Base-by-base conservation (phyloP, 352 stramenopile species). In the Globisporangium acanthophoron region DNA sequence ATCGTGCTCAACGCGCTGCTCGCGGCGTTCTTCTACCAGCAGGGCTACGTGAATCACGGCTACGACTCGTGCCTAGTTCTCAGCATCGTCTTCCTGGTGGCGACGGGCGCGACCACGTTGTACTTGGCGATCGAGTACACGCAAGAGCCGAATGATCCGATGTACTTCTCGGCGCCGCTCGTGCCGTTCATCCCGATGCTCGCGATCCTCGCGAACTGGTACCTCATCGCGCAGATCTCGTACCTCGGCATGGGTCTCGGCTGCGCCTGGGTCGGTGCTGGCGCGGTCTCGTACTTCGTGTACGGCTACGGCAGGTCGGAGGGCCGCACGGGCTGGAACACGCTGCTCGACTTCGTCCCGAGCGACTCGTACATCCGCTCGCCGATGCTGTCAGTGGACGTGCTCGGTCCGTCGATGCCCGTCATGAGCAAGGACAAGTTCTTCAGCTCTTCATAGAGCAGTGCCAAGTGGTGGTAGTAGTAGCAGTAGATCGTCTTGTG, bases 231-330 rank as follows among this genome's bases (percentile, higher is more conserved):
- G 15, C 83, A 92, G 61, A 71, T 89, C 49, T 60, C 46, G n/a
- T 66, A 77, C 52, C 56, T 71, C 6, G 77, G 76, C 52, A 86
- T 91, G n/a, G 66, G 61, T 16, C 67, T 73, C 31, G 74, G 71
- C 35, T 70, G 70, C 20, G 64, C 69, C 9, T 93, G 81, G 80
- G 59, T 93, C 52, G 66, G 45, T 15, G 74, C 69, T 5, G 82
- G 67, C 12, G 72, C 88, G 7, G 12, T 93, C 5, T 88, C 83
- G 57, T 91, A 93, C 69, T 87, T 90, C 43, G 65, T 71, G 12
- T 93, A 93, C 59, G 83, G 83, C 53, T 93, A 88, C 67, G 64
- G 64, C 52, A 73, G 87, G 69, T 79, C 76, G 24, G 76, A 76
- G 4, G 79, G 78, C 35, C 80, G 78, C 58, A 79, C 71, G 1